Conservation (phyloP, 1,284 basidiomycete genomes). For the Cutaneotrichosporon daszewskae region DNA sequence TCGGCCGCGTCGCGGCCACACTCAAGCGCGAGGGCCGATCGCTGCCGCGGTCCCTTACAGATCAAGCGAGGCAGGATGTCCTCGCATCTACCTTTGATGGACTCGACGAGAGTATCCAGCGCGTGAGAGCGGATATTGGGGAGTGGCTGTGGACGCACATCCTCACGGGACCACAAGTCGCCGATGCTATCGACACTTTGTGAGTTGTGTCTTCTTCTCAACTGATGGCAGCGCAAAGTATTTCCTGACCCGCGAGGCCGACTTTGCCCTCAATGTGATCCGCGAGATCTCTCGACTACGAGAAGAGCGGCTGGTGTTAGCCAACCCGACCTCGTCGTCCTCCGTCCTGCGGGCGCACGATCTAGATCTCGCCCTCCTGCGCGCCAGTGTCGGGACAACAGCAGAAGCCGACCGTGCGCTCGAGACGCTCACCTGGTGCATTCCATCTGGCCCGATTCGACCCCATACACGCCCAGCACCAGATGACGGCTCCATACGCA, state of each 20-base stretch:
- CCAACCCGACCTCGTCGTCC: slow-evolving; percentile 56
- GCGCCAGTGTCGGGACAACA: slow-evolving; percentile 74
- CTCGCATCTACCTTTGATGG: slow-evolving; percentile 63
- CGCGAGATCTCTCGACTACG: slow-evolving; percentile 41
- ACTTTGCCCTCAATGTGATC: slow-evolving; percentile 67
- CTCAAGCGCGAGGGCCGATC: slow-evolving; percentile 70
- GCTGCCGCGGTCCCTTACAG: slow-evolving; percentile 60
- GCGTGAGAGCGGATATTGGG: slow-evolving; percentile 33
- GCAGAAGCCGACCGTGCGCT: slow-evolving; percentile 73
- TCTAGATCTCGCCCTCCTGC: slow-evolving; percentile 59
- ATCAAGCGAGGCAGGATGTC: slow-evolving; percentile 60
- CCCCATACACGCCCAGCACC: slow-evolving; percentile 57
- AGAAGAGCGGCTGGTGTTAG: slow-evolving; percentile 63
- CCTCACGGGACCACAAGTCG: slow-evolving; percentile 72
- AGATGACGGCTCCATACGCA: slow-evolving; percentile 15
- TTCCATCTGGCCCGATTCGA: slow-evolving; percentile 70
- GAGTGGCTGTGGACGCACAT: slow-evolving; percentile 84
- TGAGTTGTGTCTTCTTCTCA: slow-evolving; percentile 42
- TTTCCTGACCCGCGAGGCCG: slow-evolving; percentile 79
- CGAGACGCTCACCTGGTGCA: slow-evolving; percentile 61
- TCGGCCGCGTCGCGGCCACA: slow-evolving; percentile 78
- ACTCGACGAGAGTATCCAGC: slow-evolving; percentile 63
- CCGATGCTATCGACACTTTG: slow-evolving; percentile 67
- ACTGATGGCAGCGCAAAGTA: slow-evolving; percentile 60
- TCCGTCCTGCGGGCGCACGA: slow-evolving; percentile 58